These are phyloP conservation scores for Cardamine chenopodiifolia DNA, from an alignment of 345 rosid genomes.

Conservation along the genomic window DNA sequence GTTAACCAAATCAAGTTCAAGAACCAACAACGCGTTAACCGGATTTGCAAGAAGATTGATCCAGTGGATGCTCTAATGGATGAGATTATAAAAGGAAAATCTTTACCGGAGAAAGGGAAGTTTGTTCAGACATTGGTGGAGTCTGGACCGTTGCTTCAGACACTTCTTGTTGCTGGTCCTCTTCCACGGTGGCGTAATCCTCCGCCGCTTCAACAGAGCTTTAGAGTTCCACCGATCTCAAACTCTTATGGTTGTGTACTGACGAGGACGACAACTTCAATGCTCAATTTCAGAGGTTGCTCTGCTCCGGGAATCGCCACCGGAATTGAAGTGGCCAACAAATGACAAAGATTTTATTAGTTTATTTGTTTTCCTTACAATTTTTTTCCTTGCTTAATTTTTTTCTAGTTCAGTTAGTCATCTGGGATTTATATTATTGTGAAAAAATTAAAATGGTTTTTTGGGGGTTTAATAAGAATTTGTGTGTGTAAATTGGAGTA, in stretches of 20 bases:
- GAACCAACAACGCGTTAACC: conserved; percentile 28
- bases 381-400: too few species aligned
- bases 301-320: conserved; percentile 47
- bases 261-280: conserved; percentile 19
- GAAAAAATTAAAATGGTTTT: conserved; percentile 4
- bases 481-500: conserved; percentile 28
- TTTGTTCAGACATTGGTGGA: conserved; percentile 70
- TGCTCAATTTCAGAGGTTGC: conserved; percentile 50
- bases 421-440: conserved; percentile 25
- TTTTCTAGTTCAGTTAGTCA: neutral
- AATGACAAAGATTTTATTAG: conserved; percentile 71
- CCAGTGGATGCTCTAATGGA: conserved; percentile 52
- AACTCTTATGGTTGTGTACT: conserved; percentile 47
- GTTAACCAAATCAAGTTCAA: conserved; percentile 27
- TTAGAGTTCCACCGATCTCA: conserved; percentile 62
- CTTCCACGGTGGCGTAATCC: conserved; percentile 96
- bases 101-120: conserved; percentile 71
- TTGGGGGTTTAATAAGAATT: conserved; percentile 9
- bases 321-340: conserved; percentile 49
- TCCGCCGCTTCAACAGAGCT: conserved; percentile 64
- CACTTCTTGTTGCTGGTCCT: conserved; percentile 83
- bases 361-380: neutral
- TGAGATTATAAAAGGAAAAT: conserved; percentile 53
- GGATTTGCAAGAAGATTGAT: conserved; percentile 42
- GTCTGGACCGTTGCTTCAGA: conserved; percentile 80